These are phyloP conservation scores for Chimonanthus praecox DNA, from an alignment of 164 flowering plant species.

Conservation along the genomic window DNA sequence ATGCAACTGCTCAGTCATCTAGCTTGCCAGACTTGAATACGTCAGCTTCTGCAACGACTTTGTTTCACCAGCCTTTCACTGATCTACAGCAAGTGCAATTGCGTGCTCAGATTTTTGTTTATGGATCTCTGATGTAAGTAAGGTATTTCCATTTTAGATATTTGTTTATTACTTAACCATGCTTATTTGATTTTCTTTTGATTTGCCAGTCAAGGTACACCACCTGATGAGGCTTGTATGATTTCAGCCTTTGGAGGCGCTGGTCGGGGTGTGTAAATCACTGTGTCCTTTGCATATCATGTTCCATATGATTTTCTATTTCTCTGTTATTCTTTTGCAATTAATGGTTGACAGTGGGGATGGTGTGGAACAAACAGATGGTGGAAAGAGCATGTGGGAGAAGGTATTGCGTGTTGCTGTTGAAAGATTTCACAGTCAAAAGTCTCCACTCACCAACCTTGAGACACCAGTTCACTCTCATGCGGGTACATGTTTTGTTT, in stretches of 20 bases:
- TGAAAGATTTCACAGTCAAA: slow-evolving; percentile 55
- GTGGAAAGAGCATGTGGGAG: slow-evolving; percentile 82
- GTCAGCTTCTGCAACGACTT: slow-evolving; percentile 37
- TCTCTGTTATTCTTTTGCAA: background rate
- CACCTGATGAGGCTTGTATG: slow-evolving; percentile 93
- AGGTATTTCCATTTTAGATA: background rate
- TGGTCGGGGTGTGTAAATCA: slow-evolving; percentile 34
- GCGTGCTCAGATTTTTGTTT: slow-evolving; percentile 98
- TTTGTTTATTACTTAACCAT: background rate
- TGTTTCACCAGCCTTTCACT: slow-evolving; percentile 56
- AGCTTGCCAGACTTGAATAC: slow-evolving; percentile 61
- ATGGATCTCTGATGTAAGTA: slow-evolving; percentile 96
- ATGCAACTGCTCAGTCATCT: slow-evolving; percentile 34
- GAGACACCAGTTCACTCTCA: slow-evolving; percentile 53
- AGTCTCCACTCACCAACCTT: slow-evolving; percentile 31
- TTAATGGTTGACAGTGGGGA: slow-evolving; percentile 1
- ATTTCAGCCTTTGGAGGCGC: slow-evolving; percentile 86
- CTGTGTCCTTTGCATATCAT: background rate
- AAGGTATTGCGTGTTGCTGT: slow-evolving; percentile 57
- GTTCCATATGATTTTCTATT: background rate
- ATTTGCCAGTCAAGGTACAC: slow-evolving; percentile 63
- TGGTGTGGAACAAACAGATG: slow-evolving; percentile 39
- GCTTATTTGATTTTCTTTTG: background rate
- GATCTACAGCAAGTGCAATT: slow-evolving; percentile 93
- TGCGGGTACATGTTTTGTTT: slow-evolving; percentile 37